These are phyloP conservation scores for Oxytropis ochrocephala DNA, from an alignment of 306 rosid genomes.

Conservation along the genomic window DNA sequence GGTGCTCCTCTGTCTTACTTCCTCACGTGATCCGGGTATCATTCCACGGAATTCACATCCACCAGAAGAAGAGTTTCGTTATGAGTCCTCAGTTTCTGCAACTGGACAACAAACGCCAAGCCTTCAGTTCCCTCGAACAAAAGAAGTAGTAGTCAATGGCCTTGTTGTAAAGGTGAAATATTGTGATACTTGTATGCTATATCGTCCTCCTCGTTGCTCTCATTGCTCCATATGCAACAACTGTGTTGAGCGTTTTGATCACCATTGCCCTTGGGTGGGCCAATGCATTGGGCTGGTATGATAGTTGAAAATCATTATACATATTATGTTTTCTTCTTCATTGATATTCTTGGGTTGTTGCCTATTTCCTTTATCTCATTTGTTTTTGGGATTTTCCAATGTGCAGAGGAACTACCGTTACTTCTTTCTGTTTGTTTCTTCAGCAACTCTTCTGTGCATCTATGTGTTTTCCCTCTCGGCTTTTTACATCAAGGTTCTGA, in stretches of 20 bases:
- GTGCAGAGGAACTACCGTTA: slow-evolving; percentile 85
- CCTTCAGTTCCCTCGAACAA: slow-evolving; percentile 71
- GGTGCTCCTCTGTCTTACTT: slow-evolving; percentile 86
- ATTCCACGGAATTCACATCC: slow-evolving; percentile 87
- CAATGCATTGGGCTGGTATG: slow-evolving; percentile 96
- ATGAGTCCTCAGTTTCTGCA: slow-evolving; percentile 52
- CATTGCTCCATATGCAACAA: slow-evolving; percentile 96
- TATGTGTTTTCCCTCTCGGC: slow-evolving; percentile 80
- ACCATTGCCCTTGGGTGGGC: slow-evolving; percentile 99
- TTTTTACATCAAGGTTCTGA: slow-evolving; percentile 70
- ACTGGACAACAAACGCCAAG: slow-evolving; percentile 67
- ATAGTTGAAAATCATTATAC: slow-evolving; percentile 7
- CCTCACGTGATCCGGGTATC: slow-evolving; percentile 93
- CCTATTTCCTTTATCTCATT: slow-evolving; percentile 19
- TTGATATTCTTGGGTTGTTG: slow-evolving; percentile 9
- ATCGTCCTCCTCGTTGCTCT: slow-evolving; percentile 96
- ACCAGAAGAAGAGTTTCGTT: slow-evolving; percentile 80
- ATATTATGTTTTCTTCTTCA: not conserved
- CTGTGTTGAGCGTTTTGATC: slow-evolving; percentile 96
- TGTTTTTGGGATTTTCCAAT: slow-evolving; percentile 13
- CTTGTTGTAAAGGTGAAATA: slow-evolving; percentile 70
- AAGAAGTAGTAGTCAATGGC: slow-evolving; percentile 72
- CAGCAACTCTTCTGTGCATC: slow-evolving; percentile 84
- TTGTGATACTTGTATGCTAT: slow-evolving; percentile 92
- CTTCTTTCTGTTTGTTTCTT: slow-evolving; percentile 87